Percentiles rank a stretch among this genome's conserved stretches.
Evolutionary conservation across 2,329 filamentous ascomycete genomes (phyloP).

Genomic region (Ceratocystis destructans): DNA sequence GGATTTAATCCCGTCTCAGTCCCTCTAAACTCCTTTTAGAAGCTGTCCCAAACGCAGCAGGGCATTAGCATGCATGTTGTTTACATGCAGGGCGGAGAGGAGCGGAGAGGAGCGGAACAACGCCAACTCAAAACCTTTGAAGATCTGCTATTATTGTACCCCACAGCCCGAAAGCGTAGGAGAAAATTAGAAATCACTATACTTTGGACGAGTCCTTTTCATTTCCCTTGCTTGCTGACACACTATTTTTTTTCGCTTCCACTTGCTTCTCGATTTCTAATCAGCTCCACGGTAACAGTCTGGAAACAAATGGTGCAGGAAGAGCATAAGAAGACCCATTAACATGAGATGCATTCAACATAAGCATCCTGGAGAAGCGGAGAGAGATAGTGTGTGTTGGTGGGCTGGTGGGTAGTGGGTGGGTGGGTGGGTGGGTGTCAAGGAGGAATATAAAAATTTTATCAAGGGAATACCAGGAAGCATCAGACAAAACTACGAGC

Average conservation of each 20-base stretch:
- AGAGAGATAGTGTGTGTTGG: too few relatives aligned
- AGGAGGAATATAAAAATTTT: too few relatives aligned
- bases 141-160: not conserved
- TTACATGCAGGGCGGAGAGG: not conserved
- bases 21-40: not conserved
- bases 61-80: not conserved
- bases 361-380: too few relatives aligned
- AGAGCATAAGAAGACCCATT: not conserved
- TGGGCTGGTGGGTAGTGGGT: too few relatives aligned
- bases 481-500: too few relatives aligned
- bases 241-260: not conserved
- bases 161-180: not conserved
- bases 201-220: not conserved
- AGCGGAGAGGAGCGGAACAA: slow-evolving; percentile 7
- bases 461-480: too few relatives aligned
- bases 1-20: not conserved
- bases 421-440: too few relatives aligned
- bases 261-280: not conserved
- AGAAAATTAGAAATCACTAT: not conserved
- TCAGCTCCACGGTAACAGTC: not conserved
- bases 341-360: not conserved
- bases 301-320: not conserved
- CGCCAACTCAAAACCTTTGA: not conserved
- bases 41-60: not conserved
- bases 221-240: slow-evolving; percentile 1